Conservation (phyloP, 345 rosid species). For the Fremontodendron californicum region DNA sequence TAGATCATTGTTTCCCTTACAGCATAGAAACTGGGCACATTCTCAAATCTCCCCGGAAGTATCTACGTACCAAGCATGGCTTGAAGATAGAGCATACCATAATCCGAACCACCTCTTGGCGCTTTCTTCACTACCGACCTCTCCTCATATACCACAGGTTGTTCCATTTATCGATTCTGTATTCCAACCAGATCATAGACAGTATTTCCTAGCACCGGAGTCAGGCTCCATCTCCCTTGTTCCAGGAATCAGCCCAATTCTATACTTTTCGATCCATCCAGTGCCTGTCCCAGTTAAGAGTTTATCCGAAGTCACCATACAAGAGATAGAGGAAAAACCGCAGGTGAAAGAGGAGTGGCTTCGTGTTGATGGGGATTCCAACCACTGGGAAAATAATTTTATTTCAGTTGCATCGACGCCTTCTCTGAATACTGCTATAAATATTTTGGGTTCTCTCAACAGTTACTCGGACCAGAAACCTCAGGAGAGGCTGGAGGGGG, state of each 20-base stretch:
- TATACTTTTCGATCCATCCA: slow-evolving; percentile 8
- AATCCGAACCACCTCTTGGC: background rate
- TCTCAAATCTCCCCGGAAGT: slow-evolving; percentile 13
- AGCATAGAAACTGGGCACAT: slow-evolving; percentile 6
- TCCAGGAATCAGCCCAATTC: slow-evolving; percentile 12
- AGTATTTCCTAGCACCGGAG: background rate
- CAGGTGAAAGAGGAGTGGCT: slow-evolving; percentile 15
- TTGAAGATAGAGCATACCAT: no score
- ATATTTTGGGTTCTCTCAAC: background rate
- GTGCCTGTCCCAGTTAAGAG: slow-evolving; percentile 11
- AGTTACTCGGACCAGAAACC: slow-evolving; percentile 7
- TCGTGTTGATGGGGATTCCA: background rate
- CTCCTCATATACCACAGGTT: slow-evolving; percentile 12
- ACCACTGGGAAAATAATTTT: no score
- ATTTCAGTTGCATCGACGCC: slow-evolving; percentile 7
- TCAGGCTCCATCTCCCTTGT: slow-evolving; percentile 8
- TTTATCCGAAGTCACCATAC: slow-evolving; percentile 21
- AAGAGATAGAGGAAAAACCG: slow-evolving; percentile 19
- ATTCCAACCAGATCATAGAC: slow-evolving; percentile 15
- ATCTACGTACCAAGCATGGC: slow-evolving; percentile 9
- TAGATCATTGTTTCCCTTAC: slow-evolving; percentile 15
- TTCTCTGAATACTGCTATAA: background rate
- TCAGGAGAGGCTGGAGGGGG: slow-evolving; percentile 5
- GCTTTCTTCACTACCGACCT: slow-evolving; percentile 9
- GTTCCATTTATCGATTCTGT: slow-evolving; percentile 10